Conservation (phyloP, 164 flowering plant genomes). For the Tetracentron sinense region DNA sequence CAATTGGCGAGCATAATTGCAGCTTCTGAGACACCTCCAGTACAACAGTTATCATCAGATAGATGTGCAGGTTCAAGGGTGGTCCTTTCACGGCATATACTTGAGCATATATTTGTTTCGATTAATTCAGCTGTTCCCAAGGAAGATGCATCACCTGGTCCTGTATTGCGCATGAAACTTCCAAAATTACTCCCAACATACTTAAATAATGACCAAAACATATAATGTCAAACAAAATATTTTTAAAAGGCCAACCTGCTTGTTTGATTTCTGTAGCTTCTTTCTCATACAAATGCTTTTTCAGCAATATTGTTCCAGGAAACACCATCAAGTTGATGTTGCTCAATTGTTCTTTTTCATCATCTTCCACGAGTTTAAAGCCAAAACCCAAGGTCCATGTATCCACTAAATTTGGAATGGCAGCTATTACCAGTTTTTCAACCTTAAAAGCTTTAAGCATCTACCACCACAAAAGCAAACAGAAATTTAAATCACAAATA, state of each 20-base stretch:
- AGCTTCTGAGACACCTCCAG: slow-evolving; percentile 9
- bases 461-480: slow-evolving; percentile 32
- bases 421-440: slow-evolving; percentile 80
- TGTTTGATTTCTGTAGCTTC: slow-evolving; percentile 11
- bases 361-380: slow-evolving; percentile 51
- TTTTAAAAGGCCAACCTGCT: slow-evolving; percentile 18
- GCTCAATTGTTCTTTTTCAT: slow-evolving; percentile 49
- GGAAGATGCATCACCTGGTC: slow-evolving; percentile 5
- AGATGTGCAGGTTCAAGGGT: slow-evolving; percentile 1
- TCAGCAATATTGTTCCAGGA: slow-evolving; percentile 78
- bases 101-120: slow-evolving; percentile 5
- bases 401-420: slow-evolving; percentile 73
- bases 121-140: slow-evolving; percentile 3
- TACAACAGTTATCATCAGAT: slow-evolving; percentile 11
- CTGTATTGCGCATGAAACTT: slow-evolving; percentile 6
- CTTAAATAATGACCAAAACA: too few species aligned
- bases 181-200: too few species aligned
- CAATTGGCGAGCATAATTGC: background rate
- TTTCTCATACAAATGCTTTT: slow-evolving; percentile 42
- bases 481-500: too few species aligned
- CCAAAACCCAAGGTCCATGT: slow-evolving; percentile 95
- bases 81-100: background rate
- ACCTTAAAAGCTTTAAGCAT: slow-evolving; percentile 77
- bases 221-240: background rate
- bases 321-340: slow-evolving; percentile 83